These are phyloP conservation scores for Penicillium riverlandense DNA, from an alignment of 495 filamentous ascomycete genomes.

Conservation along the genomic window DNA sequence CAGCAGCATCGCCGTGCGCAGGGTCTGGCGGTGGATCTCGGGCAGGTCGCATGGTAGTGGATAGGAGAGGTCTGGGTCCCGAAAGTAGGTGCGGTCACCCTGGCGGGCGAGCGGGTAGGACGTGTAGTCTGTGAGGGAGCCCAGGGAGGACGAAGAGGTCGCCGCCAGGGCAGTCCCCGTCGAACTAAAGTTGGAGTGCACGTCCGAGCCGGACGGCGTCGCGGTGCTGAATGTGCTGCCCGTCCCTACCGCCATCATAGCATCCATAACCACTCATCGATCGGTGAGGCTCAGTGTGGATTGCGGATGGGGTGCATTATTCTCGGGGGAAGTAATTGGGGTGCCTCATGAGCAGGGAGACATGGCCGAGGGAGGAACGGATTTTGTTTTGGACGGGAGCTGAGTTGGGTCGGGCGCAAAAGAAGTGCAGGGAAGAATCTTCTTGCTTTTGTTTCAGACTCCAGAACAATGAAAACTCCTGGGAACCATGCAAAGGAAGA, in stretches of 20 bases:
- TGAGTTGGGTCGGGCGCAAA: too few relatives aligned
- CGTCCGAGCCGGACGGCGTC: constrained; percentile 30
- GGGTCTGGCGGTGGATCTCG: constrained; percentile 80
- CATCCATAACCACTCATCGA: too few relatives aligned
- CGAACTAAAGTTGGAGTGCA: constrained; percentile 33
- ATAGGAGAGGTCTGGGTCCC: constrained; percentile 67
- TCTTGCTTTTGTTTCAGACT: too few relatives aligned
- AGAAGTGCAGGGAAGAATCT: too few relatives aligned
- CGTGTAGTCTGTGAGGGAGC: constrained; percentile 36
- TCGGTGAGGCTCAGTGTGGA: too few relatives aligned
- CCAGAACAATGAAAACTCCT: too few relatives aligned
- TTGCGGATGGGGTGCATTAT: too few relatives aligned
- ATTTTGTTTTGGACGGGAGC: too few relatives aligned
- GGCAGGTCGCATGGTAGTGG: constrained; percentile 82
- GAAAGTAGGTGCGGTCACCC: constrained; percentile 74
- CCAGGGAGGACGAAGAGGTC: constrained; percentile 31
- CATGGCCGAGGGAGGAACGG: too few relatives aligned
- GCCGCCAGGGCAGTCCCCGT: constrained; percentile 17
- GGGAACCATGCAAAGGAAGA: too few relatives aligned
- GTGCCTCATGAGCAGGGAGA: too few relatives aligned
- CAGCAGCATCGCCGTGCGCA: constrained; percentile 74
- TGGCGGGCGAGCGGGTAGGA: constrained; percentile 60
- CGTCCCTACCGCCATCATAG: constrained; percentile 25
- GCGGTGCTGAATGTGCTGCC: constrained; percentile 16
- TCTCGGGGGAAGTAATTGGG: too few relatives aligned